Percentiles rank a stretch among this genome's conserved stretches.
Evolutionary conservation across 2,329 filamentous ascomycete genomes (phyloP).

Genomic region (Talaromyces amestolkiae): DNA sequence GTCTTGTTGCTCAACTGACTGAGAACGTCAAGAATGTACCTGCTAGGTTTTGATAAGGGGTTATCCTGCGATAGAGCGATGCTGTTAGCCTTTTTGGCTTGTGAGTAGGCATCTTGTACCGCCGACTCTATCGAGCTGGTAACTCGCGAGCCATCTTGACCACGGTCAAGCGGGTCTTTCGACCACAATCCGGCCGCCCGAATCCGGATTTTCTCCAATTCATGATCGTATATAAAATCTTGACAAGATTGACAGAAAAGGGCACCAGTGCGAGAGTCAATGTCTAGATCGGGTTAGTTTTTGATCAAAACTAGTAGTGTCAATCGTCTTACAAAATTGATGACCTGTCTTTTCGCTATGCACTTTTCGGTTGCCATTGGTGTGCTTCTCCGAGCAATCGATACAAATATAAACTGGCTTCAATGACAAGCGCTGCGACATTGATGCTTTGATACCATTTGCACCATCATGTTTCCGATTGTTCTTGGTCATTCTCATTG

Average conservation of each 20-base stretch:
- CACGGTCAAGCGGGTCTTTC: neutral
- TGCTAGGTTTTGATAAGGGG: conserved; percentile 23
- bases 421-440: conserved; percentile 24
- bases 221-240: conserved; percentile 44
- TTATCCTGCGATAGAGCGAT: conserved; percentile 2
- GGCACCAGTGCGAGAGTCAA: conserved; percentile 41
- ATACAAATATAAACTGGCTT: conserved; percentile 43
- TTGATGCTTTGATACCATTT: conserved; percentile 15
- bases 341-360: conserved; percentile 41
- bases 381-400: conserved; percentile 34
- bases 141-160: neutral
- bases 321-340: conserved; percentile 37
- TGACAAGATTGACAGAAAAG: conserved; percentile 41
- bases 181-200: conserved; percentile 24
- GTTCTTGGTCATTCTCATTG: conserved; percentile 5
- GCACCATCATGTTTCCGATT: conserved; percentile 4
- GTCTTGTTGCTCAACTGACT: conserved; percentile 5
- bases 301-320: neutral
- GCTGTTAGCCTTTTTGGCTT: conserved; percentile 16
- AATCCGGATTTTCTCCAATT: conserved; percentile 37
- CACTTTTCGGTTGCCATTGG: conserved; percentile 31
- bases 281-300: conserved; percentile 31
- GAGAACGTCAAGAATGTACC: conserved; percentile 9
- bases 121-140: conserved; percentile 18
- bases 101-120: conserved; percentile 16